A percentile compares a stretch with the other conserved stretches of the same genome.
Evolutionary conservation across 2,329 filamentous ascomycete genomes (phyloP).

Genomic region (Sodiomyces alkalinus): DNA sequence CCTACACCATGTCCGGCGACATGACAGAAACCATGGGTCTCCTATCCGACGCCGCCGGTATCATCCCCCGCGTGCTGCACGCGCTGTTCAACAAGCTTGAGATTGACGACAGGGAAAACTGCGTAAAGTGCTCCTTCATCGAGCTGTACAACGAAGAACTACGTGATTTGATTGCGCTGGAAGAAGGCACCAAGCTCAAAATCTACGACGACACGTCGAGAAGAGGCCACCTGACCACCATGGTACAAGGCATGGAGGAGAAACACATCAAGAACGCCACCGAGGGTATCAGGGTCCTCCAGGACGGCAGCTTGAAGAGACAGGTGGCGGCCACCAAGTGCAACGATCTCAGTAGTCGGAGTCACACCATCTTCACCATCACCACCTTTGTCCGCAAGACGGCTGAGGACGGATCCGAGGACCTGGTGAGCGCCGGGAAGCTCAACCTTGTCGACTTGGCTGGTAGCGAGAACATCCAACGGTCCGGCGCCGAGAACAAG

Average conservation of each 20-base stretch:
- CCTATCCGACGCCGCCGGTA: conserved; percentile 81
- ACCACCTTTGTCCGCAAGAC: conserved; percentile 78
- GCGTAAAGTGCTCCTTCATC: conserved; percentile 96
- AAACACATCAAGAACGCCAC: conserved; percentile 74
- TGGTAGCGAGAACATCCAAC: conserved; percentile 93
- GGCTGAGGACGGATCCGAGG: conserved; percentile 70
- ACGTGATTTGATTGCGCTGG: conserved; percentile 68
- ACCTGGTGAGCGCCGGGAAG: conserved; percentile 82
- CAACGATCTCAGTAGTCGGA: conserved; percentile 93
- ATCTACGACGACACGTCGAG: conserved; percentile 86
- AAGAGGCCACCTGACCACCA: conserved; percentile 68
- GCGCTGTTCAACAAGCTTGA: conserved; percentile 77
- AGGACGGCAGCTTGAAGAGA: conserved; percentile 78
- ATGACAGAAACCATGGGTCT: conserved; percentile 79
- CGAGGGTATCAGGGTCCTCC: conserved; percentile 77
- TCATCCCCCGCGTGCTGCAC: conserved; percentile 83
- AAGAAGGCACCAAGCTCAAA: conserved; percentile 78
- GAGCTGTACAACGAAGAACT: conserved; percentile 97
- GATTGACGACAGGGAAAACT: conserved; percentile 62
- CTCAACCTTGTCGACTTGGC: conserved; percentile 93
- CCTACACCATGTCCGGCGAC: conserved; percentile 98
- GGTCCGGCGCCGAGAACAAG: conserved; percentile 96
- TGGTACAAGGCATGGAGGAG: conserved; percentile 97
- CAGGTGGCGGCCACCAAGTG: conserved; percentile 99
- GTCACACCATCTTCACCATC: conserved; percentile 94